These are phyloP conservation scores for Volvox carteri DNA, from an alignment of 163 green algal genomes.

Conservation along the genomic window DNA sequence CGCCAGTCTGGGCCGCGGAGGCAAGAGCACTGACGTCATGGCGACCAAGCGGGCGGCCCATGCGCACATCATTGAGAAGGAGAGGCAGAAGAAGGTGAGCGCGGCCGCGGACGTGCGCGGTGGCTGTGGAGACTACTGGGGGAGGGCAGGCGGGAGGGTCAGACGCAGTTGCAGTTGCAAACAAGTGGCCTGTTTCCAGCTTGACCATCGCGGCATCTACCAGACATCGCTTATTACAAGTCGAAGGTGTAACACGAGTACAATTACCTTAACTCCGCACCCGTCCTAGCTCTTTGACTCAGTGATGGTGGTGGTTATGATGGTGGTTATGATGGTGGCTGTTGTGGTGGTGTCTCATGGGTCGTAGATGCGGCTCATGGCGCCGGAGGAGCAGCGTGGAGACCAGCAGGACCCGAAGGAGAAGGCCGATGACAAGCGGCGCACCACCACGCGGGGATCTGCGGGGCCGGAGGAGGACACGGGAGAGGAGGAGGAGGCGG, in stretches of 20 bases:
- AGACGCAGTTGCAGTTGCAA: no score
- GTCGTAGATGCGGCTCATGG: slow-evolving; percentile 36
- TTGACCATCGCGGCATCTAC: no score
- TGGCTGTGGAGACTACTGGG: neutral
- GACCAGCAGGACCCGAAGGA: neutral
- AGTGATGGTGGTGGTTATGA: no score
- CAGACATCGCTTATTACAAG: no score
- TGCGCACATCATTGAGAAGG: slow-evolving; percentile 73
- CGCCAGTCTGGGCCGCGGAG: slow-evolving; percentile 2
- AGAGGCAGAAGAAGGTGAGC: slow-evolving; percentile 54
- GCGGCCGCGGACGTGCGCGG: neutral
- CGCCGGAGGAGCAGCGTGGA: neutral
- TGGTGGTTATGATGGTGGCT: no score
- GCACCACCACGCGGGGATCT: neutral
- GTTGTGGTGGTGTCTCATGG: no score
- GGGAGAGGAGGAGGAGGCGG: neutral
- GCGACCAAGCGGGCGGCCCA: slow-evolving; percentile 79
- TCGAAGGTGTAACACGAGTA: no score
- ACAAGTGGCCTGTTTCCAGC: no score
- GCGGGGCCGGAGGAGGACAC: neutral
- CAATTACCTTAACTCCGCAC: no score
- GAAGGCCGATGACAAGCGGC: no score
- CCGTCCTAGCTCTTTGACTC: no score
- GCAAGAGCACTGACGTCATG: slow-evolving; percentile 77
- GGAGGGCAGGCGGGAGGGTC: neutral